A percentile compares a stretch with the other conserved stretches of the same genome.
Evolutionary conservation across 2,329 filamentous ascomycete species (phyloP).

Genomic region (Arthrocladium fulminans): DNA sequence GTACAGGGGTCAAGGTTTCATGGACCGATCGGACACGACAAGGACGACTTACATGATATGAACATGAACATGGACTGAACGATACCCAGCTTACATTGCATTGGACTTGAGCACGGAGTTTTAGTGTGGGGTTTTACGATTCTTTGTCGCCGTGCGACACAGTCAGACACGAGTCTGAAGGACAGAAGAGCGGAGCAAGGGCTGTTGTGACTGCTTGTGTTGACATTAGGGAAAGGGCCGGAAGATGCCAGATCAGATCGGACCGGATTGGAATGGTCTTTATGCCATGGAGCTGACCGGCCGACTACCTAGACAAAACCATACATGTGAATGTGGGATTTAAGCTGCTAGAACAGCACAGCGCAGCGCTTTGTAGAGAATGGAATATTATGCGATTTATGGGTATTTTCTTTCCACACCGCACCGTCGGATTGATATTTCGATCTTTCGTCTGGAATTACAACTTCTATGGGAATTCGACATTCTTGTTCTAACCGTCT

Average conservation of each 20-base stretch:
- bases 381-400: neutral
- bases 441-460: too few relatives aligned
- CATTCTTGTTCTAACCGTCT: too few relatives aligned
- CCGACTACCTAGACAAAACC: neutral
- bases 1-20: slow-evolving; percentile 7
- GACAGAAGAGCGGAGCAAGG: too few relatives aligned
- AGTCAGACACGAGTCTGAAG: too few relatives aligned
- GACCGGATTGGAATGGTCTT: too few relatives aligned
- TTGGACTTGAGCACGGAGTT: slow-evolving; percentile 3
- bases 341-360: neutral
- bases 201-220: too few relatives aligned
- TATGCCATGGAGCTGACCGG: neutral
- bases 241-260: too few relatives aligned
- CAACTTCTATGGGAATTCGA: too few relatives aligned
- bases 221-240: neutral
- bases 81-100: slow-evolving; percentile 5
- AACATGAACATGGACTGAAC: slow-evolving; percentile 1
- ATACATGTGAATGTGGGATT: neutral
- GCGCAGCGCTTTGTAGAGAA: slow-evolving; percentile 1
- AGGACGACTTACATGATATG: neutral
- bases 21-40: neutral
- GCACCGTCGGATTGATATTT: too few relatives aligned
- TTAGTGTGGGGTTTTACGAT: neutral
- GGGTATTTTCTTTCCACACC: too few relatives aligned
- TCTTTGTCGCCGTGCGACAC: neutral